These are phyloP conservation scores for Starmera quercuum DNA, from an alignment of 805 yeast genomes.

Conservation along the genomic window DNA sequence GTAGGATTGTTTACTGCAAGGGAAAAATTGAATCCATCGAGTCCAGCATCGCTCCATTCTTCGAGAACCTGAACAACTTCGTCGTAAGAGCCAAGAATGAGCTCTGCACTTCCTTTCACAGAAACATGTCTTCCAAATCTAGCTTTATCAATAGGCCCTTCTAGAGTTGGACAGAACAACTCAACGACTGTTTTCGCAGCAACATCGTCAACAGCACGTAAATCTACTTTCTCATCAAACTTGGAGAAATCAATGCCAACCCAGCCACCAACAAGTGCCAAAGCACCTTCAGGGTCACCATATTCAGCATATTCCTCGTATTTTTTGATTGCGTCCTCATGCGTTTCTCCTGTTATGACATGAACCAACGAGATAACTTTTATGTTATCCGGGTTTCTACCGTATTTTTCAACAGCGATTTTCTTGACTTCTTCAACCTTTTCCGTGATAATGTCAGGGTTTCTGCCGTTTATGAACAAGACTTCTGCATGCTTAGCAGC, in stretches of 20 bases:
- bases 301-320: slow-evolving; percentile 22
- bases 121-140: slow-evolving; percentile 13
- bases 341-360: slow-evolving; percentile 28
- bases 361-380: slow-evolving; percentile 28
- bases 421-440: slow-evolving; percentile 23
- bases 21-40: slow-evolving; percentile 35
- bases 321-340: slow-evolving; percentile 30
- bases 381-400: slow-evolving; percentile 26
- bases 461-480: slow-evolving; percentile 26
- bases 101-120: slow-evolving; percentile 21
- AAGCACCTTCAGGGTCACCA: slow-evolving; percentile 33
- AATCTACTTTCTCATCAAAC: slow-evolving; percentile 26
- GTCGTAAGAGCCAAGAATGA: slow-evolving; percentile 23
- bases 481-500: slow-evolving; percentile 36
- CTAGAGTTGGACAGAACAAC: not conserved
- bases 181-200: slow-evolving; percentile 22
- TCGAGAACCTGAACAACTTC: slow-evolving; percentile 32
- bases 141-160: slow-evolving; percentile 21
- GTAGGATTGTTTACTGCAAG: slow-evolving; percentile 29
- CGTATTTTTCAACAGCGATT: slow-evolving; percentile 23
- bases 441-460: slow-evolving; percentile 23
- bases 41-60: slow-evolving; percentile 31
- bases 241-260: slow-evolving; percentile 32
- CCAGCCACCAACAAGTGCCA: slow-evolving; percentile 36
- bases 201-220: slow-evolving; percentile 20